Base-by-base conservation (phyloP, 495 filamentous ascomycete genomes). In the Aspergillus campestris region DNA sequence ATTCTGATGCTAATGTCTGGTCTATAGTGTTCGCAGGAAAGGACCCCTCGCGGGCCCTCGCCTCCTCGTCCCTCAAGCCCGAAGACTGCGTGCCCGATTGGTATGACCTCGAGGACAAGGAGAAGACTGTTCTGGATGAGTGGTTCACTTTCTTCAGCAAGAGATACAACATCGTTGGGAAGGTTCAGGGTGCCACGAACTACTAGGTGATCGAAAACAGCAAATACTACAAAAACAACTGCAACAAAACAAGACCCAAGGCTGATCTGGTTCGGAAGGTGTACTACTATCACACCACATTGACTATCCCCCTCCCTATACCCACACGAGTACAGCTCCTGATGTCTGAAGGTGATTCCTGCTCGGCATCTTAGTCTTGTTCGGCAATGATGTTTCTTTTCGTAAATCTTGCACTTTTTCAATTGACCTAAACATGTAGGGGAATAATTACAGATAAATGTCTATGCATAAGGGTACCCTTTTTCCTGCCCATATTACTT, bases 81-180 rank as follows among this genome's bases (percentile, higher is more conserved):
- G 89, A 89, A 56, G 88, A 97, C 56, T 90, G 87, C 52, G 67
- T 67, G 12, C 71, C 94, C 1, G 84, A 95, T 28, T 97, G 88
- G 87, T 71, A 81, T 44, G 86, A 92, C 58, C 72, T 99, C 36
- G 64, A 66, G 14, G 89, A 94, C n/a, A 88, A 90, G 67, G 81
- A 95, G 61, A 88, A 95, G 69, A 75, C 72, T 24, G 80, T 83
- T 10, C 70, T 99, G 34, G 73, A 87, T 15, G 94, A 97, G 58
- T 99, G 92, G 92, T 82, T 79, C 42, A 94, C 83, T 3, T 98
- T 94, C 70, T 98, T 97, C 69, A 83, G 81, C 55, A 98, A 96
- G 69, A 74, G 92, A 34, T 98, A 98, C 61, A 95, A 91, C 56
- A 79, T 96, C 45, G 83, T 96, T 34, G 92, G 92, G 30, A 78